Evolutionary conservation across 345 rosid species (phyloP), one percentile per base, ranked within the genome.

Genomic region (Lepidium didymum): DNA sequence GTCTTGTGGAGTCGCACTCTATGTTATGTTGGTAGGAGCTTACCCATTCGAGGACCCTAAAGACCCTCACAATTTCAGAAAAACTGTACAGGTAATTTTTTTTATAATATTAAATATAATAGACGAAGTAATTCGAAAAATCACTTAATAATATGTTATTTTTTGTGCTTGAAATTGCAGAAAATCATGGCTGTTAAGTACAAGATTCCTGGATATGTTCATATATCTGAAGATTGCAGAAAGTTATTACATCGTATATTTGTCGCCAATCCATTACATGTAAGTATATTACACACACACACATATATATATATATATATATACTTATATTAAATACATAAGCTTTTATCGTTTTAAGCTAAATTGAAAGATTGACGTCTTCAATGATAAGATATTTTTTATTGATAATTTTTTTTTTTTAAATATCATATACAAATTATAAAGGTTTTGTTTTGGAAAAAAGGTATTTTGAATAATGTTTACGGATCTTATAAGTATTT

Each of bases 21-120:
- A 89, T 74, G 96, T 89, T 63, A 86, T 89, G 96, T 77, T 89
- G 71, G 86, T 89, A 10, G 96, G 96, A 2, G 90, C 96, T 78
- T 89, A 89, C 61, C 92, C 92, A 2, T 89, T 89, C 15, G 96
- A 89, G 70, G 92, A 88, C 40, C 85, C 84, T 15, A 83, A 82
- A 33, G 92, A 89, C 42, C 88, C 90, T 16, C 80, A 70, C 70
- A 89, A 89, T 67, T 82, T 89, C 68, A 77, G 84, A 64, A 89
- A 85, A 76, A 82, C 90, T 66, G 76, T 89, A 63, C 83, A 86
- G 89, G 96, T 86, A 21, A 21, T 25, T 11, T 67, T 25, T 12
- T 12, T 21, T n/a, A 35, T 16, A 27, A 12, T 2, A 25, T 25
- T 25, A 25, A 16, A 5, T 16, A 10, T 18, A 9, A 4, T 10